Conservation (phyloP, 495 filamentous ascomycete genomes). For the Aspergillus mulundensis region DNA sequence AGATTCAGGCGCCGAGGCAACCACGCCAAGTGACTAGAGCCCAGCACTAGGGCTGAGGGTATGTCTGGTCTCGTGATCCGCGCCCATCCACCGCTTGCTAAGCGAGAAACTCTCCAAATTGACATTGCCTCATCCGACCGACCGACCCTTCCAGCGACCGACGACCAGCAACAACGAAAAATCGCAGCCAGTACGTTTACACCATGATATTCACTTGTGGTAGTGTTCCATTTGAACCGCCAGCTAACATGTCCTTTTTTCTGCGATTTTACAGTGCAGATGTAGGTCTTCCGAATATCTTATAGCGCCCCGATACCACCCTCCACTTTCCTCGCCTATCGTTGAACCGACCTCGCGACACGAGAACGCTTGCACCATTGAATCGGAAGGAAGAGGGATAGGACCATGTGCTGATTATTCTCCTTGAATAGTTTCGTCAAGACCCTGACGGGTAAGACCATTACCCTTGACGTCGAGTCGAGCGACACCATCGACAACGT, state of each 20-base stretch:
- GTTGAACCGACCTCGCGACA: background rate
- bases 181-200: constrained; percentile 57
- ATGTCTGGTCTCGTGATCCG: constrained; percentile 7
- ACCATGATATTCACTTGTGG: background rate
- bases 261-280: constrained; percentile 64
- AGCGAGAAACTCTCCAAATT: constrained; percentile 48
- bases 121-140: constrained; percentile 35
- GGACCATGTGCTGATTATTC: constrained; percentile 33
- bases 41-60: constrained; percentile 37
- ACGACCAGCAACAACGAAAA: constrained; percentile 49
- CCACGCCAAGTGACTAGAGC: background rate
- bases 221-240: constrained; percentile 9
- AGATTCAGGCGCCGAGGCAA: constrained; percentile 1
- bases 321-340: background rate
- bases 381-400: background rate
- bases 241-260: constrained; percentile 41
- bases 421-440: constrained; percentile 76
- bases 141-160: constrained; percentile 41
- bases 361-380: background rate
- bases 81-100: constrained; percentile 37
- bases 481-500: constrained; percentile 99
- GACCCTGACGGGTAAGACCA: constrained; percentile 98
- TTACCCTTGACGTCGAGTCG: constrained; percentile 99
- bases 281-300: constrained; percentile 50
- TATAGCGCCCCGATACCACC: constrained; percentile 1